These are phyloP conservation scores for Iris macrosiphon DNA, from an alignment of 106 monocot species.

Conservation along the genomic window DNA sequence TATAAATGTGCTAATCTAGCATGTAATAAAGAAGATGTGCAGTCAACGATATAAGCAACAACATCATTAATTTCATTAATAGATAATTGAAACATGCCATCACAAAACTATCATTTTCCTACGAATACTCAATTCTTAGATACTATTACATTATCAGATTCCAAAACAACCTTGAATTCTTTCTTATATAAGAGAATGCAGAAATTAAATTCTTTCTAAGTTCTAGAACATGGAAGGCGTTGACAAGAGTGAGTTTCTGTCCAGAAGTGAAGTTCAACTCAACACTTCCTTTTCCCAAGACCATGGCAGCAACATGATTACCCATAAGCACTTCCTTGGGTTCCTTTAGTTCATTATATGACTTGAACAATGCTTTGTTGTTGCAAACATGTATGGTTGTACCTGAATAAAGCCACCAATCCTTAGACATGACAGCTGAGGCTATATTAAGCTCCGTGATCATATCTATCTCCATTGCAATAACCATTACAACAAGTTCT, in stretches of 20 bases:
- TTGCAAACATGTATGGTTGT: background rate
- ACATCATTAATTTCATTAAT: slow-evolving; percentile 7
- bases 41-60: background rate
- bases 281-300: background rate
- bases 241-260: slow-evolving; percentile 1
- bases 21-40: slow-evolving; percentile 5
- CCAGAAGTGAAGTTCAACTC: slow-evolving; percentile 6
- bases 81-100: slow-evolving; percentile 4
- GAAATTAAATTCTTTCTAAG: background rate
- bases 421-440: no score
- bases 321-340: slow-evolving; percentile 2
- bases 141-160: slow-evolving; percentile 1
- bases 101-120: slow-evolving; percentile 6
- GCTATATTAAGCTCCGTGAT: background rate
- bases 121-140: slow-evolving; percentile 4
- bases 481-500: slow-evolving; percentile 1
- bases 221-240: background rate
- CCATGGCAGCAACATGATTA: background rate
- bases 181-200: background rate
- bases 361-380: slow-evolving; percentile 1
- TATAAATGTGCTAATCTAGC: slow-evolving; percentile 8
- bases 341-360: background rate
- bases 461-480: background rate
- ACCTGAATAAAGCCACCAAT: slow-evolving; percentile 3
- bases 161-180: slow-evolving; percentile 1